A percentile compares a stretch with the other conserved stretches of the same genome.
Conservation (phyloP, 1,284 basidiomycete species). For the Irpex rosettiformis region DNA sequence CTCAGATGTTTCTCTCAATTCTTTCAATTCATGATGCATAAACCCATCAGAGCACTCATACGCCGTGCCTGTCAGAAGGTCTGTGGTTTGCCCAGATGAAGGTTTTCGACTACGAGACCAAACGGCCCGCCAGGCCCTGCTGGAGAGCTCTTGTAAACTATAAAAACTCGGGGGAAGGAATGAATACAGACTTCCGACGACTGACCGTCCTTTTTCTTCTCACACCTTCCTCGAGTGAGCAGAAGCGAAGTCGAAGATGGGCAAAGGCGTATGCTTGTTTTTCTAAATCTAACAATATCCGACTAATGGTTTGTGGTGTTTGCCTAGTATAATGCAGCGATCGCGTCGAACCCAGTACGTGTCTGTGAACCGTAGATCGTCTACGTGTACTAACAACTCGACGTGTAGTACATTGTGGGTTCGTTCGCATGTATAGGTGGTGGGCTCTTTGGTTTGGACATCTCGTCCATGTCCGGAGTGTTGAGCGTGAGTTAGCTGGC, state of each 20-base stretch:
- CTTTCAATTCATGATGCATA: neutral
- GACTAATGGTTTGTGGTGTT: neutral
- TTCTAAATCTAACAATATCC: neutral
- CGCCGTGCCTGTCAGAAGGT: neutral
- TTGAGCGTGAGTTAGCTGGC: conserved; percentile 46
- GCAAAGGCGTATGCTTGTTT: conserved; percentile 25
- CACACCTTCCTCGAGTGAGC: conserved; percentile 1
- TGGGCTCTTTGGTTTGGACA: conserved; percentile 75
- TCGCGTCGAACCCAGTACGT: conserved; percentile 36
- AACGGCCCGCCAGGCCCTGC: neutral
- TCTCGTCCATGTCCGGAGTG: conserved; percentile 81
- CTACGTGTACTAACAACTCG: neutral
- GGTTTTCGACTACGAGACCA: neutral
- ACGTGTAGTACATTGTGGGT: conserved; percentile 55
- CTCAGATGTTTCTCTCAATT: neutral
- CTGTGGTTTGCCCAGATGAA: neutral
- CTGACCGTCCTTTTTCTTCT: conserved; percentile 2
- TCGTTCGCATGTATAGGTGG: conserved; percentile 81
- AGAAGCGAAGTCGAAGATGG: conserved; percentile 20
- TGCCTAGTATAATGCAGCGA: conserved; percentile 34
- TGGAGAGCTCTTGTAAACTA: neutral
- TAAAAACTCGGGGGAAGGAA: neutral
- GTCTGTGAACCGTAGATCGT: neutral
- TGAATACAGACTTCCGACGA: neutral
- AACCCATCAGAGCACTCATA: conserved; percentile 2